These are phyloP conservation scores for Pinus taeda DNA, from an alignment of 75 land plant genomes.

Conservation along the genomic window DNA sequence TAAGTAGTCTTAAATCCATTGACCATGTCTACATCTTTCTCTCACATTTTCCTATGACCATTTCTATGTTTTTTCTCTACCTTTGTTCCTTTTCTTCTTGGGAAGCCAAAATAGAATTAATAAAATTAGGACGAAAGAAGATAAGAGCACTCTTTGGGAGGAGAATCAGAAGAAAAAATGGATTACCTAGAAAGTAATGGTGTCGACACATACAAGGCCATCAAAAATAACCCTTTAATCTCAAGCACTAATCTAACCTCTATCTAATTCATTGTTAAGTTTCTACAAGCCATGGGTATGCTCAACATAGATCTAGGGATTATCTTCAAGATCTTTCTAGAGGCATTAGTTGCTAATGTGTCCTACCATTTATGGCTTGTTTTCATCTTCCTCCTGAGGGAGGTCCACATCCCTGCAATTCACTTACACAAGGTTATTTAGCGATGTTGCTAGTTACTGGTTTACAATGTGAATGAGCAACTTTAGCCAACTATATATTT, in stretches of 20 bases:
- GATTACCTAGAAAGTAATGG: constrained; percentile 58
- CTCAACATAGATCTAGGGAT: constrained; percentile 43
- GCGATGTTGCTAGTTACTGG: constrained; percentile 66
- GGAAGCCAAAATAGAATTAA: no score
- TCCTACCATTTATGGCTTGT: constrained; percentile 43
- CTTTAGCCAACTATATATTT: constrained; percentile 77
- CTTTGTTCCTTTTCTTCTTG: no score
- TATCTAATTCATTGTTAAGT: constrained; percentile 49
- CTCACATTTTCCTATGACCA: no score
- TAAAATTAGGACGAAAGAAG: no score
- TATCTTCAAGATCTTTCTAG: constrained; percentile 60
- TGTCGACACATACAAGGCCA: constrained; percentile 45
- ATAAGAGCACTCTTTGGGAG: no score
- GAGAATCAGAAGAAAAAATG: neutral
- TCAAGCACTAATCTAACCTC: constrained; percentile 36
- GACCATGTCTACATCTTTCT: no score
- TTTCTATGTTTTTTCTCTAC: no score
- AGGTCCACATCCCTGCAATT: constrained; percentile 14
- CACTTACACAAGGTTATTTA: constrained; percentile 31
- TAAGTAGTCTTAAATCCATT: no score
- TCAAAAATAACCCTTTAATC: constrained; percentile 45
- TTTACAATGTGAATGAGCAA: constrained; percentile 38
- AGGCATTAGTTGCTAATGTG: constrained; percentile 43
- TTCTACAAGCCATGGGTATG: constrained; percentile 58
- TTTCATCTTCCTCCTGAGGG: constrained; percentile 51